Conservation (phyloP, 768 basidiomycete species). For the Kwoniella sp. region DNA sequence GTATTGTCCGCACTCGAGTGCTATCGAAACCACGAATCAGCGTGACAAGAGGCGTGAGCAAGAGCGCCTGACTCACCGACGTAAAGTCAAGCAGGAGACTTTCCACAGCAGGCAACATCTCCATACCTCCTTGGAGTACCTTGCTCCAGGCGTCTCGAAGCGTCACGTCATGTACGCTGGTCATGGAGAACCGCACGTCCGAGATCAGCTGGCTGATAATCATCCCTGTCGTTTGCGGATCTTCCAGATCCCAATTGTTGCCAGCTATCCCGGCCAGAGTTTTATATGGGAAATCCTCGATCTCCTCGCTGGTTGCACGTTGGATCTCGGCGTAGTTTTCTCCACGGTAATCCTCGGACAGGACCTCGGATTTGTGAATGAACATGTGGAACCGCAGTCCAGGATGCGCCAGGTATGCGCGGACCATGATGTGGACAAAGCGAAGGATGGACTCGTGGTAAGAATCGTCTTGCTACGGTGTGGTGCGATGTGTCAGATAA, state of each 20-base stretch:
- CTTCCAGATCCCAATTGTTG: constrained; percentile 23
- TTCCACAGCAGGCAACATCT: constrained; percentile 78
- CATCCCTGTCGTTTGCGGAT: constrained; percentile 70
- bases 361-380: constrained; percentile 88
- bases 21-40: neutral
- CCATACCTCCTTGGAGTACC: constrained; percentile 79
- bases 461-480: constrained; percentile 53
- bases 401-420: constrained; percentile 70
- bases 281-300: constrained; percentile 59
- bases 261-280: constrained; percentile 16
- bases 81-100: constrained; percentile 65
- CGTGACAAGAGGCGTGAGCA: too few relatives aligned
- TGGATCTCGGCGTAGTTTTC: constrained; percentile 90
- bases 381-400: constrained; percentile 81
- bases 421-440: constrained; percentile 73
- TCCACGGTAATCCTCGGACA: constrained; percentile 80
- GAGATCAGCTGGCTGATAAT: constrained; percentile 49
- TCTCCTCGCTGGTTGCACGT: constrained; percentile 75
- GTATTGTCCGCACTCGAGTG: constrained; percentile 62
- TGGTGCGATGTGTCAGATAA: neutral
- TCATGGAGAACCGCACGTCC: constrained; percentile 75
- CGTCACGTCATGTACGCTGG: constrained; percentile 87
- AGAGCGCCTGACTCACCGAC: constrained; percentile 50
- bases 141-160: constrained; percentile 87
- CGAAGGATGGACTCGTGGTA: constrained; percentile 78